Base-by-base conservation (phyloP, 2,329 filamentous ascomycete genomes). In the Nemania sp. region DNA sequence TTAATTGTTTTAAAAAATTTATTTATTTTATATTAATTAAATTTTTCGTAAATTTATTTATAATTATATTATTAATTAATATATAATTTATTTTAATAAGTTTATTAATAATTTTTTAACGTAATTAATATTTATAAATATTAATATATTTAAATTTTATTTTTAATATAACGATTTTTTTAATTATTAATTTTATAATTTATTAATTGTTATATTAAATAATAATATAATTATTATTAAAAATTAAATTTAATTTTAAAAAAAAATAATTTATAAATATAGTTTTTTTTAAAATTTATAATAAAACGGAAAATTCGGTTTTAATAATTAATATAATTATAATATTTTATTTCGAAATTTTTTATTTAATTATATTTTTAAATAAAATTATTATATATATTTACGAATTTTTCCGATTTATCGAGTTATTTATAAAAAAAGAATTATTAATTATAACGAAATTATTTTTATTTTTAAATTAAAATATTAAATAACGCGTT, bases 171-270 rank as follows among this genome's bases (percentile, higher is more conserved):
- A 7, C n/a, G 9, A 40, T 14, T 11, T 40, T 40, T 40, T 40
- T 22, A 1, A 5, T 40, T 20, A 40, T 11, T 6, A 40, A n/a
- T 22, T 23, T 40, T 14, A 40, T 40, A 3, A 20, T 40, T 40
- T 40, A n/a, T n/a, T 40, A 40, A 14, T 40, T 40, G 20, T 40
- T 40, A 40, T 40, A 40, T 40, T 40, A 40, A 23, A 40, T 40
- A 2, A 3, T 9, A 14, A 40, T 40, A 11, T 40, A 14, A 14
- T 22, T 20, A 40, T 40, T 40, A 3, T 40, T 23, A 22, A 23
- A n/a, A 23, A n/a, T 40, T 22, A 40, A 9, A 22, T n/a, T 22
- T 17, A 28, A 11, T 34, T 34, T n/a, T 34, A 34, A 15, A 34
- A 34, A 14, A 14, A 33, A 33, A 14, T 33, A 14, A 33, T 5